These are phyloP conservation scores for Pichia californica DNA, from an alignment of 805 yeast species.

Conservation along the genomic window DNA sequence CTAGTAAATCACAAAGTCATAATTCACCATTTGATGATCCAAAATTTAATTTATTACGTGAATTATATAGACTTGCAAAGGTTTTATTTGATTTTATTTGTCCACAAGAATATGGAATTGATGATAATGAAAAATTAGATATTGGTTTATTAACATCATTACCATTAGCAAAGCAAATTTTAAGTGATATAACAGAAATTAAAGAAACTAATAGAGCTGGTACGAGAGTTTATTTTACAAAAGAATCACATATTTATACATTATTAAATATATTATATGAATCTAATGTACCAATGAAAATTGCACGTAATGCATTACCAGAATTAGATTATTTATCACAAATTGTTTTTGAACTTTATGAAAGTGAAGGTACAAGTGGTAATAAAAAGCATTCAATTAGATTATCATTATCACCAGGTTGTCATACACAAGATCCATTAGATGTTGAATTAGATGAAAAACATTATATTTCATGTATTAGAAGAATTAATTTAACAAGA, in stretches of 20 bases:
- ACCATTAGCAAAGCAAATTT: slow-evolving; percentile 85
- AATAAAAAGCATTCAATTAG: slow-evolving; percentile 85
- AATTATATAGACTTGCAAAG: slow-evolving; percentile 82
- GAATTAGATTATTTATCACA: slow-evolving; percentile 94
- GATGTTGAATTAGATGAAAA: slow-evolving; percentile 95
- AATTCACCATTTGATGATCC: slow-evolving; percentile 66
- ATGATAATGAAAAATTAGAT: slow-evolving; percentile 90
- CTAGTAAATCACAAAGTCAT: slow-evolving; percentile 16
- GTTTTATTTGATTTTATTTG: slow-evolving; percentile 94
- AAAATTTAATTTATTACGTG: slow-evolving; percentile 74
- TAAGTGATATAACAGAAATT: slow-evolving; percentile 74
- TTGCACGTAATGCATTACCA: slow-evolving; percentile 91
- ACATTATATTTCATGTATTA: slow-evolving; percentile 95
- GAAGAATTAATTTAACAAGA: slow-evolving; percentile 81
- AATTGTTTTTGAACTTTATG: slow-evolving; percentile 88
- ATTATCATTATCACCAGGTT: slow-evolving; percentile 92
- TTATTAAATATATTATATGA: slow-evolving; percentile 85
- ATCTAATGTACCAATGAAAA: slow-evolving; percentile 89
- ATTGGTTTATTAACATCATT: slow-evolving; percentile 91
- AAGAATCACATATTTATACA: slow-evolving; percentile 95
- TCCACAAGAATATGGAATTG: slow-evolving; percentile 98
- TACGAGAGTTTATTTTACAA: slow-evolving; percentile 85
- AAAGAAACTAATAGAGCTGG: slow-evolving; percentile 76
- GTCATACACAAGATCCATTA: slow-evolving; percentile 95
- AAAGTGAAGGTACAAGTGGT: slow-evolving; percentile 56